Conservation (phyloP, 305 asterid species). For the Fraxinus floribunda region DNA sequence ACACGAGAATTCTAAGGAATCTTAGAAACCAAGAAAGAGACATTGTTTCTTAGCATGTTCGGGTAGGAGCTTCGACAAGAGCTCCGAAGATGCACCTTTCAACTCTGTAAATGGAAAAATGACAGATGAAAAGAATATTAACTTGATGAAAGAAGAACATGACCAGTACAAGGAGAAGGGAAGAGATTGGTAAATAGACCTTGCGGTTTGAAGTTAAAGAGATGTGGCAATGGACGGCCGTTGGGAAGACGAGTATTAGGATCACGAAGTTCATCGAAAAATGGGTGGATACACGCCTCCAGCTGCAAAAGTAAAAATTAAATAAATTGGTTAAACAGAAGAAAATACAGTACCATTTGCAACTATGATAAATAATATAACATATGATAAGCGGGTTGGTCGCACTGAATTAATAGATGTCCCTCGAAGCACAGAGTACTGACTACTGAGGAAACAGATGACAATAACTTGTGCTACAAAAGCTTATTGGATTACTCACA, state of each 20-base stretch:
- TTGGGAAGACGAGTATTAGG: slow-evolving; percentile 66
- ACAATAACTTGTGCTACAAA: not conserved
- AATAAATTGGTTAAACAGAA: not conserved
- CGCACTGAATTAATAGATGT: not conserved
- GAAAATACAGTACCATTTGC: not conserved
- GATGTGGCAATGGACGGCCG: slow-evolving; percentile 70
- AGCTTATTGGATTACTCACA: slow-evolving; percentile 45
- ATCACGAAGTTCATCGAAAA: slow-evolving; percentile 75
- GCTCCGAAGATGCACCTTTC: slow-evolving; percentile 64
- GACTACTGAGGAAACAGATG: not conserved
- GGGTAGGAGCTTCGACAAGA: slow-evolving; percentile 62
- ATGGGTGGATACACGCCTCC: slow-evolving; percentile 76
- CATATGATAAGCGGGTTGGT: not conserved
- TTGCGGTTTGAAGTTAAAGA: slow-evolving; percentile 71
- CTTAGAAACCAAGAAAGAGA: slow-evolving; percentile 38
- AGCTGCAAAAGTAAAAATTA: slow-evolving; percentile 37
- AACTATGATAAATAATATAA: not conserved
- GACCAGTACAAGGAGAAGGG: not conserved
- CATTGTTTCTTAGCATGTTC: slow-evolving; percentile 74
- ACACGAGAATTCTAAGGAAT: slow-evolving; percentile 22
- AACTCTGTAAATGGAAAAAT: slow-evolving; percentile 46
- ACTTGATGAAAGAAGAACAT: not conserved
- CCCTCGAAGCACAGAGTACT: not conserved
- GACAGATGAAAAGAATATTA: not conserved
- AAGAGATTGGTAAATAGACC: slow-evolving; percentile 32